A percentile compares a stretch with the other conserved stretches of the same genome.
phyloP scores from a whole-genome alignment of 345 rosid species.

The Rhodamnia argentea region DNA sequence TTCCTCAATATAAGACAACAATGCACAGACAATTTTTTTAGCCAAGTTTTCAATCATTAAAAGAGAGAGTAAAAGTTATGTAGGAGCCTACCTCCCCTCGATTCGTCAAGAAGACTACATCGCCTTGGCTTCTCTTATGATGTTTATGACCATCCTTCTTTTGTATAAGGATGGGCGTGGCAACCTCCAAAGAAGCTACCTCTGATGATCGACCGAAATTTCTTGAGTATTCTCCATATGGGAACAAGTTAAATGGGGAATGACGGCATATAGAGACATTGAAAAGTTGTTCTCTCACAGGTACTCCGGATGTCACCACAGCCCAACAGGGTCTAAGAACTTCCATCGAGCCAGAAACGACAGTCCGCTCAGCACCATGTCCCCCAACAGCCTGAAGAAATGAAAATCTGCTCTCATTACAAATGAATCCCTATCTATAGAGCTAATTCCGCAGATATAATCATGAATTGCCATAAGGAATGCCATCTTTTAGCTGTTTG shows the following conservation, averaged over 20 bases:
- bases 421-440: neutral
- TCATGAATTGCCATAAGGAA: neutral
- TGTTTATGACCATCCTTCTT: conserved; percentile 75
- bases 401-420: conserved; percentile 1
- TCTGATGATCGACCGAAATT: conserved; percentile 54
- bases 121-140: conserved; percentile 82
- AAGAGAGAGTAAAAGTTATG: neutral
- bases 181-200: conserved; percentile 65
- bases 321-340: conserved; percentile 61
- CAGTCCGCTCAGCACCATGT: conserved; percentile 46
- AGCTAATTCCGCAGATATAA: neutral
- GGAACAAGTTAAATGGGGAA: conserved; percentile 72
- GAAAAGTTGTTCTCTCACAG: conserved; percentile 87
- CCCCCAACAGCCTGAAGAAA: conserved; percentile 84
- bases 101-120: conserved; percentile 85
- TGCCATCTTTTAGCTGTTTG: neutral
- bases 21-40: neutral
- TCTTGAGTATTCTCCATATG: conserved; percentile 68
- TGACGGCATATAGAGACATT: conserved; percentile 93
- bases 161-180: conserved; percentile 91
- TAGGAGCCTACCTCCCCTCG: conserved; percentile 82
- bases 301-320: conserved; percentile 96
- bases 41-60: neutral
- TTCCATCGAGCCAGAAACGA: conserved; percentile 44
- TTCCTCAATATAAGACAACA: neutral